Conservation (phyloP, 495 filamentous ascomycete species). For the Lasiosphaeria miniovina region DNA sequence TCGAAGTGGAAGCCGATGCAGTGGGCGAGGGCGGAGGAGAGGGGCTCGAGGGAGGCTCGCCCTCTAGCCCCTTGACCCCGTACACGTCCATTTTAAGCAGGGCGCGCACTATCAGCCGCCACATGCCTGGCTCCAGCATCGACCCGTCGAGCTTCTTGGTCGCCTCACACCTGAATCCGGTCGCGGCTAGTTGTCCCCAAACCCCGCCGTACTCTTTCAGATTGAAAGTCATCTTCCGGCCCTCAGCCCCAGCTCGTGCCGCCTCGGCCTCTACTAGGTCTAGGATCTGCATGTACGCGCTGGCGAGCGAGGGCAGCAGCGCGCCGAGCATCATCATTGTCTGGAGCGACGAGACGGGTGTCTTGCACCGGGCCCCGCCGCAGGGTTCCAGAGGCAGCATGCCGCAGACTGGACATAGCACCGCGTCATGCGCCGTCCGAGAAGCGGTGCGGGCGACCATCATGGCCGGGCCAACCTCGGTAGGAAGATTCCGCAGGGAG, state of each 20-base stretch:
- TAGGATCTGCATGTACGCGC: conserved; percentile 53
- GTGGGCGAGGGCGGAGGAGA: background rate
- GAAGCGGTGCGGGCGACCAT: conserved; percentile 57
- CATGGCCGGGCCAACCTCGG: conserved; percentile 43
- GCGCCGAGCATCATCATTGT: conserved; percentile 67
- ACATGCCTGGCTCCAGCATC: conserved; percentile 45
- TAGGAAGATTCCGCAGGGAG: conserved; percentile 44
- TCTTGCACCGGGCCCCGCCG: background rate
- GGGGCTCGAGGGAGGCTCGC: background rate
- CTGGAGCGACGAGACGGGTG: conserved; percentile 48
- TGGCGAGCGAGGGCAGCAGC: conserved; percentile 59
- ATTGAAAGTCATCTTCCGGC: conserved; percentile 41
- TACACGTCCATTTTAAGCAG: conserved; percentile 53
- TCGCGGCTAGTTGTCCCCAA: conserved; percentile 30
- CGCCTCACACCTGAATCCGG: conserved; percentile 21
- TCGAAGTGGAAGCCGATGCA: background rate
- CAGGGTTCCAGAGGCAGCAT: conserved; percentile 32
- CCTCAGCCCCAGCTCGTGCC: conserved; percentile 32
- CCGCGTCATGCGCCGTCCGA: conserved; percentile 52
- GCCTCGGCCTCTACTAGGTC: conserved; percentile 44
- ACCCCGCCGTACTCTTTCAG: conserved; percentile 46
- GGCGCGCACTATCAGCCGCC: conserved; percentile 49
- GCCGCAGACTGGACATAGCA: conserved; percentile 58
- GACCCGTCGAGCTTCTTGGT: conserved; percentile 23
- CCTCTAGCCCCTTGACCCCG: conserved; percentile 32